Evolutionary conservation across 163 green algal species (phyloP).

Genomic region (Prototheca wickerhamii): DNA sequence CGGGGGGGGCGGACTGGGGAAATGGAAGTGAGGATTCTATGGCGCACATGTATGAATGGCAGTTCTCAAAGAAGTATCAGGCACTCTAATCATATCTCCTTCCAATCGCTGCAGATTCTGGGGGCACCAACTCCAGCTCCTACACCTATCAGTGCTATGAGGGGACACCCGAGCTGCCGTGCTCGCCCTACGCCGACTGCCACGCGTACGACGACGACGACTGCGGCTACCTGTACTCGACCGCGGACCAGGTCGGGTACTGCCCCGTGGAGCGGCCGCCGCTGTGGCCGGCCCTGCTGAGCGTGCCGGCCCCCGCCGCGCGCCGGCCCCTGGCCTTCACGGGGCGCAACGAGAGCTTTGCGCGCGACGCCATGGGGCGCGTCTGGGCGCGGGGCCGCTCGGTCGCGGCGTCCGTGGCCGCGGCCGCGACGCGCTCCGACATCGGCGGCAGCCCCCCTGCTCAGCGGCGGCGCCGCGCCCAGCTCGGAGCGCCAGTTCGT

Average conservation of each 20-base stretch:
- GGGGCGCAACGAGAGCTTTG: too few species aligned
- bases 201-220: constrained; percentile 26
- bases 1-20: too few species aligned
- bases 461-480: background rate
- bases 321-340: background rate
- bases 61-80: background rate
- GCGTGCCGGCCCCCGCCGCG: constrained; percentile 13
- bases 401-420: too few species aligned
- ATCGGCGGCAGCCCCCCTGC: background rate
- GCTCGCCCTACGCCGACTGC: constrained; percentile 49
- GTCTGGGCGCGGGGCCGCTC: too few species aligned
- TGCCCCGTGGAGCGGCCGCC: constrained; percentile 39
- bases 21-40: background rate
- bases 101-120: background rate
- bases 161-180: constrained; percentile 31
- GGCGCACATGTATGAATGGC: too few species aligned
- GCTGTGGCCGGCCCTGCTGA: constrained; percentile 44
- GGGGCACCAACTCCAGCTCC: background rate
- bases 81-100: background rate
- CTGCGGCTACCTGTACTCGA: constrained; percentile 45
- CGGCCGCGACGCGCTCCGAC: background rate
- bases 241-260: constrained; percentile 40
- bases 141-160: constrained; percentile 25
- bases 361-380: too few species aligned
- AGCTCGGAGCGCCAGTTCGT: constrained; percentile 20